Evolutionary conservation across 257 asterid genomes (phyloP).

Genomic region (Perilla frutescens): DNA sequence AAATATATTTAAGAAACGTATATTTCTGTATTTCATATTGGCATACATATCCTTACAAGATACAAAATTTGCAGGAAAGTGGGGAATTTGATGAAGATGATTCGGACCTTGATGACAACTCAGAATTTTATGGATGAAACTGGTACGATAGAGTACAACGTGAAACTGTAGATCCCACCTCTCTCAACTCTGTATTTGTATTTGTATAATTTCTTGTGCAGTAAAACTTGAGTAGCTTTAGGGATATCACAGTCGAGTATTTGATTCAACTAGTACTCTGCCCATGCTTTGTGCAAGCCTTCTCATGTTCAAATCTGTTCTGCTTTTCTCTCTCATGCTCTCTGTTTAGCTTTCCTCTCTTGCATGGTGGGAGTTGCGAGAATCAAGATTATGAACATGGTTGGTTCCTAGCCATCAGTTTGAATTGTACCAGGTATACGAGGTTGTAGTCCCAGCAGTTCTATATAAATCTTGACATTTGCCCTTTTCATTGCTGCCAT

Average conservation of each 20-base stretch:
- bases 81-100: conserved; percentile 67
- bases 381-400: too few species aligned
- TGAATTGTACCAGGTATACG: too few species aligned
- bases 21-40: neutral
- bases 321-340: neutral
- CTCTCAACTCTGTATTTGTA: conserved; percentile 10
- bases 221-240: conserved; percentile 25
- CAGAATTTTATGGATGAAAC: conserved; percentile 57
- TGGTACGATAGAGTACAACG: conserved; percentile 13
- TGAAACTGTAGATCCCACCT: conserved; percentile 36
- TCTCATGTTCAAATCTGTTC: neutral
- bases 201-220: conserved; percentile 46
- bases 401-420: too few species aligned
- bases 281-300: too few species aligned
- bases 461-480: too few species aligned
- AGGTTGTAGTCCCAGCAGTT: too few species aligned
- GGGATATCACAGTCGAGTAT: conserved; percentile 8
- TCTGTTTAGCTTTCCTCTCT: neutral
- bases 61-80: conserved; percentile 60
- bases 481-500: too few species aligned
- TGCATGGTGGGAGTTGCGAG: too few species aligned
- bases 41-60: conserved; percentile 4
- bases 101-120: conserved; percentile 56
- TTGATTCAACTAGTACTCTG: neutral
- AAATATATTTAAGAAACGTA: neutral